phyloP scores from a whole-genome alignment of 2,329 filamentous ascomycete species.

The Hymenoscyphus occultus region DNA sequence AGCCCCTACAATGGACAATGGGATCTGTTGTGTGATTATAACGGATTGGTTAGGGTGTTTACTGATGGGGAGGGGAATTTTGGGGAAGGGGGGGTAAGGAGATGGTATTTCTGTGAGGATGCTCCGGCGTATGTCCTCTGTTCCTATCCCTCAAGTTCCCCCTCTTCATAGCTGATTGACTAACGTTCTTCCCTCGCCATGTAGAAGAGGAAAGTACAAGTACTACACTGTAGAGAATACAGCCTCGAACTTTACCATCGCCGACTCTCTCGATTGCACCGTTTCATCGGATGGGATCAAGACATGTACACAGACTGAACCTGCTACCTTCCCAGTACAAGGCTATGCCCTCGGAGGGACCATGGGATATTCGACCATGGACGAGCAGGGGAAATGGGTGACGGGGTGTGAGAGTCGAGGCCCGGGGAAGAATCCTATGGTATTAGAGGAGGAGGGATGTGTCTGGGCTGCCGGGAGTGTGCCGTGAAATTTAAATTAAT shows the following conservation, averaged over 20 bases:
- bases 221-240: constrained; percentile 1
- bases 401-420: neutral
- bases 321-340: neutral
- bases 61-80: neutral
- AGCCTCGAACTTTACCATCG: neutral
- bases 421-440: neutral
- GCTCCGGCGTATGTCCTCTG: neutral
- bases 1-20: neutral
- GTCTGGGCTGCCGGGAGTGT: neutral
- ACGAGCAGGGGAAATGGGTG: neutral
- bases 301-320: neutral
- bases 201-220: neutral
- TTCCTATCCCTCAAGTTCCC: neutral
- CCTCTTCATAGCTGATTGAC: neutral
- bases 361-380: neutral
- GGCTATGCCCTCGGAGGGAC: neutral
- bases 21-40: neutral
- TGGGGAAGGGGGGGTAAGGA: neutral
- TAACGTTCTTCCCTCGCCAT: too few species aligned
- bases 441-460: neutral
- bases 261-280: neutral
- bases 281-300: neutral
- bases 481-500: too few species aligned
- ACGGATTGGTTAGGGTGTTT: neutral
- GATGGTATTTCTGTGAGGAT: constrained; percentile 6